Base-by-base conservation (phyloP, 2,329 filamentous ascomycete genomes). In the Pseudogymnoascus sp. region DNA sequence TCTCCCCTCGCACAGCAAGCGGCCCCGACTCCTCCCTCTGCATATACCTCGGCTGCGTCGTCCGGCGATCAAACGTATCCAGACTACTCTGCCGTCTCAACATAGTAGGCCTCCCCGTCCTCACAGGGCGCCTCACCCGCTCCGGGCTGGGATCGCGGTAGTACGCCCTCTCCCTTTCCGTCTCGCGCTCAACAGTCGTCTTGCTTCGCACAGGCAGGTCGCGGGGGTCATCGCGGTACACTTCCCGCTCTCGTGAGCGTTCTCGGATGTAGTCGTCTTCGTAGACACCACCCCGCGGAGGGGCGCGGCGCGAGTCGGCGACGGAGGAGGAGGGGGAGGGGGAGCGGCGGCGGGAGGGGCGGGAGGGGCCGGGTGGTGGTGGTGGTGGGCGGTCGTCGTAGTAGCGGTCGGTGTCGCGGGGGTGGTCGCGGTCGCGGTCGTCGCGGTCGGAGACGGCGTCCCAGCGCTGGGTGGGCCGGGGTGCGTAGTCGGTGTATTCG, bases 21-120 rank as follows among this genome's bases (percentile, higher is more conserved):
- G 83, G 80, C n/a, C 82, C 80, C 68, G 87, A 86, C 66, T 89
- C 85, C 61, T 86, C 83, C 8, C 76, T 76, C 2, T 76, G 72
- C 67, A 64, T 74, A 71, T 65, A 81, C 50, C 83, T 80, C 33
- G 81, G 79, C 63, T 80, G 69, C 23, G 19, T 33, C 1, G 90
- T 88, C 28, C 86, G 86, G 60, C 92, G 87, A 75, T 97, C 93
- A 72, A 91, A 96, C 0, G 90, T 96, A 74, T 96, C 93, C 40
- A 96, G 81, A 62, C 91, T 96, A 13, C 91, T 96, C 74, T 96
- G 92, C 47, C 93, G 85, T 64, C 93, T 85, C 61, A 95, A 72
- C 67, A 93, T 81, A 31, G 81, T 80, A 1, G 91, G 92, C 53
- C 89, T 35, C 82, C 80, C 53, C 78, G 78, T n/a, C 21, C 44